phyloP scores from a whole-genome alignment of 163 green algal genomes.

The Chlamydomonas reinhardtii region DNA sequence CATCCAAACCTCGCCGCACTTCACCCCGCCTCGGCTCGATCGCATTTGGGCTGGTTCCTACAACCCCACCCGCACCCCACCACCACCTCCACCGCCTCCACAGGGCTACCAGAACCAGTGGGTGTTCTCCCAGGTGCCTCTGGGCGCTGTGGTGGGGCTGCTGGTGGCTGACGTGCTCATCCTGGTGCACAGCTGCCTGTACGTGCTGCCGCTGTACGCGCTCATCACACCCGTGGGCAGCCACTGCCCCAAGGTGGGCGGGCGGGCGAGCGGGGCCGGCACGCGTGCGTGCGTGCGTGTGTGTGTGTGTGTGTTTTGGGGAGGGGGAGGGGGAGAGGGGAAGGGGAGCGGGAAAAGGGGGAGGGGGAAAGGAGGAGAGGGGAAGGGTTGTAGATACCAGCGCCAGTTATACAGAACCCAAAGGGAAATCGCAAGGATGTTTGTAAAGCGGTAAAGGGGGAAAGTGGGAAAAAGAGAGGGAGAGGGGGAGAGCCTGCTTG shows the following conservation, averaged over 20 bases:
- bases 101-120: constrained; percentile 41
- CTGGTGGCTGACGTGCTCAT: constrained; percentile 33
- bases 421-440: too few species aligned
- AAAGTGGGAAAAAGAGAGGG: too few species aligned
- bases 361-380: not conserved
- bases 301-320: not conserved
- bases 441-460: too few species aligned
- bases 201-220: constrained; percentile 50
- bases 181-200: constrained; percentile 36
- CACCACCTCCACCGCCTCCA: not conserved
- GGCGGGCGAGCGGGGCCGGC: too few species aligned
- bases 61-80: not conserved
- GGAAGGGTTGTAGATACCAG: too few species aligned
- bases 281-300: not conserved
- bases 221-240: constrained; percentile 43
- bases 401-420: too few species aligned
- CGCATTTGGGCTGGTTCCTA: not conserved
- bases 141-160: constrained; percentile 20
- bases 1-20: too few species aligned
- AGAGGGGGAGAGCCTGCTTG: too few species aligned
- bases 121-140: constrained; percentile 17
- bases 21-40: not conserved
- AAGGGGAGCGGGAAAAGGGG: not conserved
- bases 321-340: not conserved
- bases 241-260: constrained; percentile 49